Evolutionary conservation across 2,329 filamentous ascomycete species (phyloP).

Genomic region (Venturia effusa): DNA sequence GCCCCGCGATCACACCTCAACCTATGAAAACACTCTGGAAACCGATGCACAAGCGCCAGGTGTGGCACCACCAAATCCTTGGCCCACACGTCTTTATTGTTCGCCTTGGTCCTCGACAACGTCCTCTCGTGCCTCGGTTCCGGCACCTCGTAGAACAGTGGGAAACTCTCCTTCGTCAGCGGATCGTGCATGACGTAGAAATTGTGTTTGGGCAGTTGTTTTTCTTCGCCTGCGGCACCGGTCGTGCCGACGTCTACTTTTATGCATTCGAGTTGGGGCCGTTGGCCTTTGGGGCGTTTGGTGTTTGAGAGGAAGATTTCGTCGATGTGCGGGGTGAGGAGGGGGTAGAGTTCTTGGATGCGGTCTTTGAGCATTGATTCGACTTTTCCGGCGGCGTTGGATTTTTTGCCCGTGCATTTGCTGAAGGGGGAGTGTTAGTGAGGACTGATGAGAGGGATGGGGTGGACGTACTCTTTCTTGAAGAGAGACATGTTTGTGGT

Average conservation of each 20-base stretch:
- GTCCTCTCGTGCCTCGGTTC: background rate
- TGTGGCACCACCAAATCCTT: conserved; percentile 62
- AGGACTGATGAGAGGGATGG: background rate
- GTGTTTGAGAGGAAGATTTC: background rate
- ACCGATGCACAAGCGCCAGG: conserved; percentile 79
- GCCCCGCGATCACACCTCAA: conserved; percentile 90
- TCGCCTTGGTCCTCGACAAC: background rate
- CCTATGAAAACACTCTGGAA: conserved; percentile 71
- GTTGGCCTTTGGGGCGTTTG: background rate
- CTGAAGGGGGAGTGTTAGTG: background rate
- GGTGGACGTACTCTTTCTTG: background rate
- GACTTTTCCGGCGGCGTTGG: background rate
- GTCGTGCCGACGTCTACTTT: background rate
- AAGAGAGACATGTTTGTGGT: background rate
- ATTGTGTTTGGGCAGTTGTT: background rate
- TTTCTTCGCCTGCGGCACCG: background rate
- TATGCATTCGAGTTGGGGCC: background rate
- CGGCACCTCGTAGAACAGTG: background rate
- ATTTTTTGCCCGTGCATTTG: background rate
- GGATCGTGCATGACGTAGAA: background rate
- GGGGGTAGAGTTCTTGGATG: background rate
- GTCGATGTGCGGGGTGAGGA: background rate
- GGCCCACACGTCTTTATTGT: background rate
- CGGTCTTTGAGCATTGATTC: background rate
- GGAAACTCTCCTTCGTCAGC: background rate